These are phyloP conservation scores for Spathaspora gorwiae DNA, from an alignment of 805 yeast genomes.

Conservation along the genomic window DNA sequence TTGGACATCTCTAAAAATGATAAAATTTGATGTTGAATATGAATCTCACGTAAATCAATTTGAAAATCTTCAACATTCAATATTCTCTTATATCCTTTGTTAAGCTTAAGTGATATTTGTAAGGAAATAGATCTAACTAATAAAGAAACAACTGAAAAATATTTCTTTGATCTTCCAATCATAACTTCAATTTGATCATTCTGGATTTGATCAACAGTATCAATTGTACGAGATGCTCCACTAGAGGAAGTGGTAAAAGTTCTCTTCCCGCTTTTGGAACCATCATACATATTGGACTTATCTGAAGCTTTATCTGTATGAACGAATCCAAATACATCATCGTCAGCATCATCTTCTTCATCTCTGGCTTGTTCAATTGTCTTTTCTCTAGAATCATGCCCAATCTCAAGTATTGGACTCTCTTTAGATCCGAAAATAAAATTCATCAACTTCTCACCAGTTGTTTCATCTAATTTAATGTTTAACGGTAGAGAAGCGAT, in stretches of 20 bases:
- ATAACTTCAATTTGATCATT: conserved; percentile 46
- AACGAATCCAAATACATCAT: conserved; percentile 7
- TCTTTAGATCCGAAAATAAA: conserved; percentile 30
- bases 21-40: conserved; percentile 24
- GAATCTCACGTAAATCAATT: conserved; percentile 30
- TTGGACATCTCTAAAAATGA: conserved; percentile 35
- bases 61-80: conserved; percentile 36
- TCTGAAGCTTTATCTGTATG: conserved; percentile 10
- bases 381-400: conserved; percentile 4
- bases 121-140: conserved; percentile 25
- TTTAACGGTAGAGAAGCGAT: conserved; percentile 34
- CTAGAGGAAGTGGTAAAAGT: not conserved
- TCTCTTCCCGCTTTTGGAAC: not conserved
- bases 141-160: conserved; percentile 62
- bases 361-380: not conserved
- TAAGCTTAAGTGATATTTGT: conserved; percentile 31
- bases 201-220: conserved; percentile 1
- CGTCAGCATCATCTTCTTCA: conserved; percentile 6
- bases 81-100: conserved; percentile 28
- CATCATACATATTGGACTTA: conserved; percentile 7
- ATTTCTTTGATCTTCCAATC: conserved; percentile 71
- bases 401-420: conserved; percentile 1
- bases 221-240: not conserved
- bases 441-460: conserved; percentile 34
- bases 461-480: conserved; percentile 34